Evolutionary conservation across 352 stramenopile genomes (phyloP).

Genomic region (Globisporangium irregulare): DNA sequence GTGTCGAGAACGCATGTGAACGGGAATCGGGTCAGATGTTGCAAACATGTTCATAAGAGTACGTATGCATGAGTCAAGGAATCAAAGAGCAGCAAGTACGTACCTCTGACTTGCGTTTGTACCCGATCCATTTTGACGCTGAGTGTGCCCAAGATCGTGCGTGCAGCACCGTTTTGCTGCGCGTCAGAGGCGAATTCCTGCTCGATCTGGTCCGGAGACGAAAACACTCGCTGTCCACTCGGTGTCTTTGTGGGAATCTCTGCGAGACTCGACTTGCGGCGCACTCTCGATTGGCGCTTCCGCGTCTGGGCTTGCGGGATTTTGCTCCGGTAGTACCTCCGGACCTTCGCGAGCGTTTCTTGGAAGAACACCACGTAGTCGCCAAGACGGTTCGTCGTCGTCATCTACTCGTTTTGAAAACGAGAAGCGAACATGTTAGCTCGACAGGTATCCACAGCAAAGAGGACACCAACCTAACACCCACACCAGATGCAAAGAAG

Average conservation of each 20-base stretch:
- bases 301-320: slow-evolving; percentile 17
- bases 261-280: slow-evolving; percentile 31
- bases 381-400: slow-evolving; percentile 50
- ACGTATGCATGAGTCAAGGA: background rate
- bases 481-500: background rate
- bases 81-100: background rate
- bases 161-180: background rate
- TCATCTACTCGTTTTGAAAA: slow-evolving; percentile 44
- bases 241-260: slow-evolving; percentile 23
- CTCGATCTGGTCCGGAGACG: slow-evolving; percentile 18
- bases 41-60: background rate
- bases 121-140: slow-evolving; percentile 36
- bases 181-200: background rate
- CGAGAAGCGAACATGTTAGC: background rate
- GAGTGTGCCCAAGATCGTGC: slow-evolving; percentile 12
- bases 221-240: background rate
- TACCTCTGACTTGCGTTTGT: slow-evolving; percentile 25
- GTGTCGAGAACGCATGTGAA: background rate
- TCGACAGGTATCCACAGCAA: background rate
- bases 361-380: slow-evolving; percentile 81
- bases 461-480: background rate
- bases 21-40: background rate
- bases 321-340: slow-evolving; percentile 47
- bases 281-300: slow-evolving; percentile 25
- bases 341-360: slow-evolving; percentile 60